Percentiles rank a stretch among this genome's conserved stretches.
These are phyloP conservation scores for Ganoderma meredithae DNA, from an alignment of 1,284 basidiomycete genomes.

Conservation along the genomic window DNA sequence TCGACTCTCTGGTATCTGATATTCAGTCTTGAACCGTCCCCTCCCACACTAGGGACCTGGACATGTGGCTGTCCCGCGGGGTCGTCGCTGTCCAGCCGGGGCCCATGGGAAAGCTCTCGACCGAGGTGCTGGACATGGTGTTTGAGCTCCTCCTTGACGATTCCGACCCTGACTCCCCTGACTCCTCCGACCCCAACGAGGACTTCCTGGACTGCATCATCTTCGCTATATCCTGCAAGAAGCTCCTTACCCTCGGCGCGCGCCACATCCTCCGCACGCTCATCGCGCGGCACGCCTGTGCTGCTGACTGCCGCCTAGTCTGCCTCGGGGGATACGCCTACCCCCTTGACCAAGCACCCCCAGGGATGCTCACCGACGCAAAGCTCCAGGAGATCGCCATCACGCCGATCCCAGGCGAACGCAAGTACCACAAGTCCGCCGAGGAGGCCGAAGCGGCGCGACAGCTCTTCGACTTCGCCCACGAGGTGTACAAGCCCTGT, in stretches of 20 bases:
- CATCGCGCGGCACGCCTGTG: conserved; percentile 1
- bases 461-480: background rate
- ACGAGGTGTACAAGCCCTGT: background rate
- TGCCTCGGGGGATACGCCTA: conserved; percentile 23
- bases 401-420: background rate
- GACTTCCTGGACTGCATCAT: background rate
- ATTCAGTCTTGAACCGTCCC: background rate
- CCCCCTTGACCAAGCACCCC: conserved; percentile 18
- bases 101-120: conserved; percentile 5
- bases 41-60: background rate
- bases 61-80: conserved; percentile 6
- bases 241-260: conserved; percentile 15
- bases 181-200: background rate
- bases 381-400: conserved; percentile 11
- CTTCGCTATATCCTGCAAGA: conserved; percentile 25
- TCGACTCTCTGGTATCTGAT: background rate
- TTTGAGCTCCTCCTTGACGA: background rate
- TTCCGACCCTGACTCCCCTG: background rate
- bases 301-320: conserved; percentile 27
- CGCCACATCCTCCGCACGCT: conserved; percentile 9
- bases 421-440: background rate
- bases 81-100: background rate
- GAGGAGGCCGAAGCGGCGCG: background rate
- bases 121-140: conserved; percentile 4
- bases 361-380: conserved; percentile 21